Evolutionary conservation across 2,329 filamentous ascomycete genomes (phyloP), one percentile per base, ranked within the genome.

Genomic region (Eutypella sp.): DNA sequence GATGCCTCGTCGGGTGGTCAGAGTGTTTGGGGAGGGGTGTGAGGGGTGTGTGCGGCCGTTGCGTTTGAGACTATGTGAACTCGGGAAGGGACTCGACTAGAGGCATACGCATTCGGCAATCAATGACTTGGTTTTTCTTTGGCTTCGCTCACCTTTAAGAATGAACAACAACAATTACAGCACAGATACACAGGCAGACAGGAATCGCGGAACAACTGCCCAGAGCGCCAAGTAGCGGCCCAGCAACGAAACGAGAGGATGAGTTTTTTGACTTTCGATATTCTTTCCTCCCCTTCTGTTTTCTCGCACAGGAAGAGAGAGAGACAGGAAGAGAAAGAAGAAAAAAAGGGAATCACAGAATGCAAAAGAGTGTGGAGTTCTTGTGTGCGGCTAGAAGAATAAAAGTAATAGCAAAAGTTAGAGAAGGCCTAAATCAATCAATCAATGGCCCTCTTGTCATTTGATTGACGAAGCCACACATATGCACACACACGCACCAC

Each of bases 211-310:
- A 57, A 60, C 47, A 66, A 68, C 64, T 65, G 63, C 69, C 70
- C 70, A 69, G 70, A 67, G 60, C 68, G 65, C 68, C 69, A 70
- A 69, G 69, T n/a, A 64, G 65, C 67, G 66, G 61, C 67, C n/a
- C 68, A 60, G 60, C 55, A 58, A 60, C 54, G 58, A 58, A 58
- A 60, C 54, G 58, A 58, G 57, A 57, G 54, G 52, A 54, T 53
- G 50, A 53, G 46, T 44, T 52, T 52, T 55, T 55, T n/a, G n/a
- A n/a, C n/a, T n/a, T n/a, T n/a, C n/a, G n/a, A n/a, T n/a, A n/a
- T n/a, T n/a, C n/a, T n/a, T n/a, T n/a, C n/a, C n/a, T n/a, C n/a
- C n/a, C n/a, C n/a, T n/a, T n/a, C n/a, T n/a, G n/a, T n/a, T n/a
- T n/a, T n/a, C 41, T 43, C 37, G 29, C 44, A 42, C 45, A 39